Base-by-base conservation (phyloP, 345 rosid genomes). In the Salix dunnii region DNA sequence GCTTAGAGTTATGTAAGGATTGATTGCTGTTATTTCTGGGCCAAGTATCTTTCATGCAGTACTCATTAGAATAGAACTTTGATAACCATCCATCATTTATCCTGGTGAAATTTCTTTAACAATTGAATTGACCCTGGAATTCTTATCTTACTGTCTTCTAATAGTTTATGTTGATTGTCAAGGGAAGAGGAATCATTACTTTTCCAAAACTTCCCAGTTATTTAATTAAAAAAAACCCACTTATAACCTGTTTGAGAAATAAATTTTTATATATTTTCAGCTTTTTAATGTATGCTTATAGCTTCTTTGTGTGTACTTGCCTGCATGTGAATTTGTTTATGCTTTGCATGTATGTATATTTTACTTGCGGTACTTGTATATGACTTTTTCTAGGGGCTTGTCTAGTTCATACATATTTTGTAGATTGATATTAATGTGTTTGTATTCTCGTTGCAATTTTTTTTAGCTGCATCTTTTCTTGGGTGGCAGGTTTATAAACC, bases 401-500 rank as follows among this genome's bases (percentile, higher is more conserved):
- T 30, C 18, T 30, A 18, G 28, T 40, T 27, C n/a, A 27, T n/a
- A 3, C 2, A 14, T 49, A 4, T 9, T 46, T 46, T 17, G 33
- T 65, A 20, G 20, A 20, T 31, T 14, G 69, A 21, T 18, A 46
- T 46, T 46, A 46, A 46, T 14, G 17, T 46, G 48, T 23, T 64
- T 6, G 9, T 53, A 40, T 27, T 36, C 40, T 30, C 43, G 5
- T 64, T 67, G 8, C 5, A 28, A 40, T 17, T 77, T 62, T 69
- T 14, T 61, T 38, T 30, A 6, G 43, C 27, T 71, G 68, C 64
- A 70, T 62, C 51, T 48, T 81, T 55, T 58, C 55, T 23, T 83
- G 84, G 80, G 65, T 79, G 84, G 80, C 88, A 95, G 99, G 96
- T 90, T 28, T 95, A 90, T 81, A 86, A 88, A 84, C 97, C 99